A percentile compares a stretch with the other conserved stretches of the same genome.
Evolutionary conservation across 1,284 basidiomycete species (phyloP).

Genomic region (Austroboletus olivaceoglutinosus): DNA sequence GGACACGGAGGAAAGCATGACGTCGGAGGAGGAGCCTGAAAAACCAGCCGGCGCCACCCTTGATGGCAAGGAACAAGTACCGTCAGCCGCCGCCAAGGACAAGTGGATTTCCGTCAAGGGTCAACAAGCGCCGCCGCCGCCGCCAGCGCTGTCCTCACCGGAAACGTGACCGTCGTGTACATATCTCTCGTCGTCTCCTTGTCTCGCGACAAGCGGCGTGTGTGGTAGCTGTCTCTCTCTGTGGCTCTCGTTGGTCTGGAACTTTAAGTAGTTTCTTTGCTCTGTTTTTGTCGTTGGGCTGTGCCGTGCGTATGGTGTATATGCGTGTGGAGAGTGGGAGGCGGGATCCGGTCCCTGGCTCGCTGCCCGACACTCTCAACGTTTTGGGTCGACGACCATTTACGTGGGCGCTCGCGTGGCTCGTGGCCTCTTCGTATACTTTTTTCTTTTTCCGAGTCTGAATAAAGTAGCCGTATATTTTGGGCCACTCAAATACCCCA

Average conservation of each 20-base stretch:
- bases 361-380: neutral
- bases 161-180: constrained; percentile 2
- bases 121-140: constrained; percentile 16
- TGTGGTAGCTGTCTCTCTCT: neutral
- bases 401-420: constrained; percentile 10
- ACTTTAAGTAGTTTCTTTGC: constrained; percentile 4
- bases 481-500: constrained; percentile 3
- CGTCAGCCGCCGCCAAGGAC: constrained; percentile 40
- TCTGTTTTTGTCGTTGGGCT: constrained; percentile 5
- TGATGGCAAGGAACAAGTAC: constrained; percentile 28
- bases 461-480: constrained; percentile 20
- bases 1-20: constrained; percentile 69
- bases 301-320: neutral
- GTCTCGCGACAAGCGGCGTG: too few species aligned
- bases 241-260: constrained; percentile 7
- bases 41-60: constrained; percentile 35
- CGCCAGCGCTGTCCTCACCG: neutral
- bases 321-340: neutral
- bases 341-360: neutral
- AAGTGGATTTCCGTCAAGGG: constrained; percentile 71
- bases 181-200: too few species aligned
- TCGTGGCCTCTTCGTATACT: constrained; percentile 19
- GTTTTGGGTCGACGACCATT: constrained; percentile 13
- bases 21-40: constrained; percentile 65
- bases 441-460: constrained; percentile 20